Percentiles rank a stretch among this genome's conserved stretches.
Conservation (phyloP, 768 basidiomycete species). For the Cystofilobasidium ferigula region DNA sequence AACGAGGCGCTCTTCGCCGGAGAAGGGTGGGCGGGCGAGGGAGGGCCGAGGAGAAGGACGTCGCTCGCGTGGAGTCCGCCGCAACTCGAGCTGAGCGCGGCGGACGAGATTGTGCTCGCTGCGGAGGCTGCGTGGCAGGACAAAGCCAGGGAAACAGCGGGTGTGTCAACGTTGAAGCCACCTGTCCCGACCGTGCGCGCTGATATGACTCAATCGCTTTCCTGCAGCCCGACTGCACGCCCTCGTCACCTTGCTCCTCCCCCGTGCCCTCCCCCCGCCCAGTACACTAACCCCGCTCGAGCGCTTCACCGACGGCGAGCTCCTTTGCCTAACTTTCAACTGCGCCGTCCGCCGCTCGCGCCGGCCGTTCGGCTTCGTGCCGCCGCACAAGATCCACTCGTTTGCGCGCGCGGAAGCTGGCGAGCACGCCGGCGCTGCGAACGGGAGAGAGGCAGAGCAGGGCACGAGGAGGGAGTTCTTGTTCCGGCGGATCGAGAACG, state of each 20-base stretch:
- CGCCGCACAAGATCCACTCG: slow-evolving; percentile 64
- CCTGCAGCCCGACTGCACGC: slow-evolving; percentile 54
- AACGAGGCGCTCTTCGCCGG: slow-evolving; percentile 15
- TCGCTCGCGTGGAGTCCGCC: background rate
- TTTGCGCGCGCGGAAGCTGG: slow-evolving; percentile 52
- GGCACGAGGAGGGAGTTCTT: slow-evolving; percentile 59
- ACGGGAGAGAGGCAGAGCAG: slow-evolving; percentile 38
- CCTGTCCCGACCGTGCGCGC: too few species aligned
- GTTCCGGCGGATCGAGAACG: slow-evolving; percentile 73
- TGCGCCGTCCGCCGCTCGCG: slow-evolving; percentile 64
- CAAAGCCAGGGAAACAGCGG: too few species aligned
- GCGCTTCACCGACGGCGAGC: slow-evolving; percentile 50
- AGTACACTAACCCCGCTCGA: background rate
- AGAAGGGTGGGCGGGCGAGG: background rate
- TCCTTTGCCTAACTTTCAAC: slow-evolving; percentile 73
- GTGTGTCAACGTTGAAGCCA: too few species aligned
- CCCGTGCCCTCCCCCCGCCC: slow-evolving; percentile 42
- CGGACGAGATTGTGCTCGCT: background rate
- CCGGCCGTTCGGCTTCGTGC: slow-evolving; percentile 81
- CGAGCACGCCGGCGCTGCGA: background rate
- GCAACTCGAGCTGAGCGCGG: background rate
- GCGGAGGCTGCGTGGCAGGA: too few species aligned
- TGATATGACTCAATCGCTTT: background rate
- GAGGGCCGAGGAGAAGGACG: background rate
- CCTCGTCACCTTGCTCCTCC: slow-evolving; percentile 52